A percentile compares a stretch with the other conserved stretches of the same genome.
Evolutionary conservation across 176 grass and related monocot species (phyloP).

Genomic region (Paspalum notatum): DNA sequence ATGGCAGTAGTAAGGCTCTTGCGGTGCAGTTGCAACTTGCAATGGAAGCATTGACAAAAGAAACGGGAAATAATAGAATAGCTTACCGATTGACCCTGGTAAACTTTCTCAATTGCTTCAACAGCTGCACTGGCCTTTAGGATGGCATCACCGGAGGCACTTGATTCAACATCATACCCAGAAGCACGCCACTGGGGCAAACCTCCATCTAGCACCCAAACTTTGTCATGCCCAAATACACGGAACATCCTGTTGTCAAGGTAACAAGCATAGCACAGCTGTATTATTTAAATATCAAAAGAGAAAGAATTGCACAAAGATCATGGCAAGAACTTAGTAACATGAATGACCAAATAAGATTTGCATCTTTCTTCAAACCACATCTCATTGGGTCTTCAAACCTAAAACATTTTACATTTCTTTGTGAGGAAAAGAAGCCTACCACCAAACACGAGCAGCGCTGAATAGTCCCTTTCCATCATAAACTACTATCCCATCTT

Average conservation of each 20-base stretch:
- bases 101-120: constrained; percentile 94
- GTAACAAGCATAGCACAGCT: constrained; percentile 14
- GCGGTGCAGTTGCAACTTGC: not conserved
- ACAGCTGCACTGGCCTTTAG: constrained; percentile 84
- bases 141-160: constrained; percentile 88
- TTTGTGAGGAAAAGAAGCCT: constrained; percentile 35
- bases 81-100: constrained; percentile 75
- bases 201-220: constrained; percentile 97
- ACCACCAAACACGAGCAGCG: constrained; percentile 98
- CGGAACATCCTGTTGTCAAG: constrained; percentile 86
- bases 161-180: constrained; percentile 96
- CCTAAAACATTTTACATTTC: constrained; percentile 17
- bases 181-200: constrained; percentile 85
- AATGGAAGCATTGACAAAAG: constrained; percentile 3
- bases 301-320: constrained; percentile 23
- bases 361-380: not conserved
- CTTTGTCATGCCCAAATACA: constrained; percentile 88
- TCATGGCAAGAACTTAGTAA: constrained; percentile 2
- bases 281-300: constrained; percentile 4
- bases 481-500: constrained; percentile 93
- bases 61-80: constrained; percentile 15
- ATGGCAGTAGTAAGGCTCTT: not conserved
- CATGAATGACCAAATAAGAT: constrained; percentile 4
- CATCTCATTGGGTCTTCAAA: not conserved
- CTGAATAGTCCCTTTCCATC: constrained; percentile 98